phyloP scores from a whole-genome alignment of 2,329 filamentous ascomycete species.

The Alternaria infectoria region DNA sequence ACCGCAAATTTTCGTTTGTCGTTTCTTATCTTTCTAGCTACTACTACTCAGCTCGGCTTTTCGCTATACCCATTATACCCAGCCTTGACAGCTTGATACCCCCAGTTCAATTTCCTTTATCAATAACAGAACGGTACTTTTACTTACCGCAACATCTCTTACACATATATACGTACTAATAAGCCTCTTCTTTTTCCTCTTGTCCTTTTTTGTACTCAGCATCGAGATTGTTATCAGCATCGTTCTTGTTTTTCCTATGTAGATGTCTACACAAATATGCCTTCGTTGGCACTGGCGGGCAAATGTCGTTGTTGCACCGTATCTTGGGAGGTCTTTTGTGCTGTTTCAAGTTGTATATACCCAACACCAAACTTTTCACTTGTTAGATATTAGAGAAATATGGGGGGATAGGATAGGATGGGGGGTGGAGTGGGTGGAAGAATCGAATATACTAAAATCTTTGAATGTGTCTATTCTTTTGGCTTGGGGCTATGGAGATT shows the following conservation, averaged over 20 bases:
- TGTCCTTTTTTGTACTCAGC: not conserved
- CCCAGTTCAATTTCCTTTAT: not conserved
- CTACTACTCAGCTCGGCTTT: not conserved
- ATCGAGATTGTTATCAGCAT: not conserved
- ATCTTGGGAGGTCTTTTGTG: not conserved
- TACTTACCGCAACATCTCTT: not conserved
- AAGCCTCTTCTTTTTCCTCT: not conserved
- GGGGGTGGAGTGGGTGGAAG: not conserved
- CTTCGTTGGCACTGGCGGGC: not conserved
- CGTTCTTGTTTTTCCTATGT: not conserved
- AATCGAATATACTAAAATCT: not conserved
- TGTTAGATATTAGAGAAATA: not conserved
- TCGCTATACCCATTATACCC: slow-evolving; percentile 2
- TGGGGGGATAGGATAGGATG: not conserved
- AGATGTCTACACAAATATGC: not conserved
- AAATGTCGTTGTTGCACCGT: not conserved
- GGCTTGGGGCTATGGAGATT: too few relatives aligned
- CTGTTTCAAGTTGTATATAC: not conserved
- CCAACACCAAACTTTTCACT: not conserved
- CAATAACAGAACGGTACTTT: not conserved
- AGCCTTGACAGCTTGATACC: not conserved
- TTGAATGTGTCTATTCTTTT: too few relatives aligned
- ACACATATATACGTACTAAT: not conserved
- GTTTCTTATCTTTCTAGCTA: not conserved
- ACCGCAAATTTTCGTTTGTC: not conserved